These are phyloP conservation scores for Penicillium sp. DNA, from an alignment of 2,329 filamentous ascomycete species.

Conservation along the genomic window DNA sequence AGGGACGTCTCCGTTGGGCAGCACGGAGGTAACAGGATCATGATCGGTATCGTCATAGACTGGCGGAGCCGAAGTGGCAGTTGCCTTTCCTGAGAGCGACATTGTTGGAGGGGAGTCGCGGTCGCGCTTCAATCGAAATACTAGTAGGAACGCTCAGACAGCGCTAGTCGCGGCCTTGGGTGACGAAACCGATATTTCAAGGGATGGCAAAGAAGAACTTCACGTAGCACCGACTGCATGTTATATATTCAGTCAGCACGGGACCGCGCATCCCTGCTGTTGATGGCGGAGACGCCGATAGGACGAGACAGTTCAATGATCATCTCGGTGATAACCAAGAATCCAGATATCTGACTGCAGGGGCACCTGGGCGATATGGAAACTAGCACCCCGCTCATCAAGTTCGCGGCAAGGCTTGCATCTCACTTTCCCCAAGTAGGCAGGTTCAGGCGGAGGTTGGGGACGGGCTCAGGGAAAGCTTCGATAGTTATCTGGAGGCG, in stretches of 20 bases:
- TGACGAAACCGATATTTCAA: background rate
- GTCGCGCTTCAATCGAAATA: slow-evolving; percentile 6
- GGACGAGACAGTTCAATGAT: slow-evolving; percentile 4
- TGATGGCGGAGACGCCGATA: slow-evolving; percentile 11
- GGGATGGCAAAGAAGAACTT: background rate
- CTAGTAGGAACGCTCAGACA: background rate
- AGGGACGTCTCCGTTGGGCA: slow-evolving; percentile 44
- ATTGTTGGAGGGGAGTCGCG: slow-evolving; percentile 3
- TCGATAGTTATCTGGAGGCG: slow-evolving; percentile 9
- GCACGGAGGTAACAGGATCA: slow-evolving; percentile 43
- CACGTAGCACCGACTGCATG: slow-evolving; percentile 8
- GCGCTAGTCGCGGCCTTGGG: background rate
- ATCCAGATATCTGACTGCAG: slow-evolving; percentile 1
- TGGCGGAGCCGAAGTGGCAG: slow-evolving; percentile 18
- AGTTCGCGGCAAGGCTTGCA: slow-evolving; percentile 22
- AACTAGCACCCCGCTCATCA: slow-evolving; percentile 12
- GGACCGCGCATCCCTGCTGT: slow-evolving; percentile 1
- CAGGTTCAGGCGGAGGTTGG: slow-evolving; percentile 32
- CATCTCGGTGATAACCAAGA: slow-evolving; percentile 12
- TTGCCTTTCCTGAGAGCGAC: slow-evolving; percentile 10
- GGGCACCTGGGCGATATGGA: slow-evolving; percentile 3
- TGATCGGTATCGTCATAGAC: slow-evolving; percentile 31
- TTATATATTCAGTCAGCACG: slow-evolving; percentile 17
- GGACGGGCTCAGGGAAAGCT: slow-evolving; percentile 15
- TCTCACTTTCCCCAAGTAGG: slow-evolving; percentile 30